Base-by-base conservation (phyloP, 371 early-diverging fungal genomes). In the Mucor saturninus region DNA sequence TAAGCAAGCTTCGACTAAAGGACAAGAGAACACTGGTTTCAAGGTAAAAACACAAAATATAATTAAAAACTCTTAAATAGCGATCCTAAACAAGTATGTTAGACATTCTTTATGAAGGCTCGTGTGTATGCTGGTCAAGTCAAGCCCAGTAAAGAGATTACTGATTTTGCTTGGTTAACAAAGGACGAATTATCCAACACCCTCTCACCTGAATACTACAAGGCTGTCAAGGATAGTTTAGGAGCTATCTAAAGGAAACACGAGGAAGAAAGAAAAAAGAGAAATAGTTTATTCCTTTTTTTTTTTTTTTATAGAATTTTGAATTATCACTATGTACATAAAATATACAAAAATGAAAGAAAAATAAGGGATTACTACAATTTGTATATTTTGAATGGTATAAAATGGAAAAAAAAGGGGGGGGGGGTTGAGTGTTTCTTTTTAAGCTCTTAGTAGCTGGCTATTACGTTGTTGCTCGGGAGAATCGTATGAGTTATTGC, bases 81-180 rank as follows among this genome's bases (percentile, higher is more conserved):
- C 9, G 30, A 49, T 49, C 3, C 28, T 48, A 43, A 14, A 7
- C n/a, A 26, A 52, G 80, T 73, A 46, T 52, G 45, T 43, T 77
- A 77, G 72, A 75, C 72, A 57, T 81, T 96, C 75, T 94, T 89
- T 71, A 88, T 96, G 89, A 93, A 94, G 74, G 94, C 90, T 4
- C 91, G 93, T 62, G 86, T 94, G 55, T 86, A 90, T 59, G 85
- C 91, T 21, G 96, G 96, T 30, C 89, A 90, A 72, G 89, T 81
- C 48, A 77, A 81, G 38, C 76, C 81, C 5, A 77, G 82, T 60
- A 72, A 83, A 50, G 80, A 83, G 55, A 71, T 88, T 13, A 71
- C 71, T n/a, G 92, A 93, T 62, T 90, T 85, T 76, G 94, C 91
- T 66, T 96, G 97, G 97, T 83, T 91, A 43, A 95, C 93, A 53